Conservation (phyloP, 305 asterid genomes). For the Coffea humblotiana region DNA sequence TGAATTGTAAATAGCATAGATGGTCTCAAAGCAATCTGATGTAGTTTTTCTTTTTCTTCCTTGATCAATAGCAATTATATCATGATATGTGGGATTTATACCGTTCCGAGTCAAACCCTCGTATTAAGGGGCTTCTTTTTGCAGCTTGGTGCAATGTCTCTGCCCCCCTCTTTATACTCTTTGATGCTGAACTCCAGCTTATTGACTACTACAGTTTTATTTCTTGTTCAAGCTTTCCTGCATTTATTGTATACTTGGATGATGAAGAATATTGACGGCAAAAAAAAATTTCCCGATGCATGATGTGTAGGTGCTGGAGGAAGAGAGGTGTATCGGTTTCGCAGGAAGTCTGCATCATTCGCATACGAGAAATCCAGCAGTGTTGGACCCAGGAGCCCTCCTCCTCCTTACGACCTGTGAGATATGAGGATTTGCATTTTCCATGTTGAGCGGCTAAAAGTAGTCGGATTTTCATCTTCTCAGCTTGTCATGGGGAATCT, state of each 20-base stretch:
- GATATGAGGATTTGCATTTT: conserved; percentile 20
- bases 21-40: neutral
- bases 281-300: neutral
- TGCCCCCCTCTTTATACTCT: neutral
- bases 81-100: too few relatives aligned
- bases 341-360: conserved; percentile 69
- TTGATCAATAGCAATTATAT: neutral
- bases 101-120: neutral
- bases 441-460: conserved; percentile 20
- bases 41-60: neutral
- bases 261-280: neutral
- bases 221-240: neutral
- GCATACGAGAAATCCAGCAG: conserved; percentile 74
- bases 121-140: neutral
- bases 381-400: conserved; percentile 83
- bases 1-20: neutral
- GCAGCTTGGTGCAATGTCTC: neutral
- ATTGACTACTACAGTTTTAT: neutral
- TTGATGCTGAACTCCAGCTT: neutral
- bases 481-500: conserved; percentile 5
- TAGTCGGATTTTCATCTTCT: conserved; percentile 1
- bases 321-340: conserved; percentile 68
- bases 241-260: neutral
- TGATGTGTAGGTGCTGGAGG: conserved; percentile 50
- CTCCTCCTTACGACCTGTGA: conserved; percentile 86